Evolutionary conservation across 1,139 yeast genomes (phyloP), one percentile per base, ranked within the genome.

Genomic region (Kazachstania sp.): DNA sequence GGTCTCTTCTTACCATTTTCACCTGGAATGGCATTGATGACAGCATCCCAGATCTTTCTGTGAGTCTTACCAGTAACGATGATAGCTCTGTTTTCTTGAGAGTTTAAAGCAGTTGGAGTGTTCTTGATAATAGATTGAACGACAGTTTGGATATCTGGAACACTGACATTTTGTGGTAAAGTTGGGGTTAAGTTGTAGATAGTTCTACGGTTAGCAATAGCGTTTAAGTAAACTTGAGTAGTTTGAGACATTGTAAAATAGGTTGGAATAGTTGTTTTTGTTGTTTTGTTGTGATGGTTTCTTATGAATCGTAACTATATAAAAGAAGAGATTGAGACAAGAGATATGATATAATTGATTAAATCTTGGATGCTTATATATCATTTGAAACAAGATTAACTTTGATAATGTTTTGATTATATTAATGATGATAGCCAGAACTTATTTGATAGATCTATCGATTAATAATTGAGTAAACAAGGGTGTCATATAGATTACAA

Each of bases 81-180:
- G 20, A 69, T 54, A 15, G 74, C 74, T 44, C 77, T 68, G 57
- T 70, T 64, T 40, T 69, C 65, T 59, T 73, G 78, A 41, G 71
- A 68, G 67, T 73, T 73, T 69, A 71, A 71, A n/a, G 73, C 61
- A 18, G 74, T 70, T 55, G 75, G 75, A 8, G 72, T 68, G 58
- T 71, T 61, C 56, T 68, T 70, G 49, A 70, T 61, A 40, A 69
- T 60, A 23, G 61, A 55, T 53, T 68, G 70, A 15, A 69, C 68
- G 32, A 65, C 54, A 11, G 52, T 50, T 56, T 65, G 69, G 29
- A 71, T 58, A 45, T 70, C 66, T 8, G 56, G 54, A 30, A 68
- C 50, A 42, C 68, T 53, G 52, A 69, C 66, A 42, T 66, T 66
- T 16, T 59, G 51, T 55, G 73, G 73, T 38, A 70, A 56, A 48